Evolutionary conservation across 1,284 basidiomycete genomes (phyloP).

Genomic region (Ustilago trichophora): DNA sequence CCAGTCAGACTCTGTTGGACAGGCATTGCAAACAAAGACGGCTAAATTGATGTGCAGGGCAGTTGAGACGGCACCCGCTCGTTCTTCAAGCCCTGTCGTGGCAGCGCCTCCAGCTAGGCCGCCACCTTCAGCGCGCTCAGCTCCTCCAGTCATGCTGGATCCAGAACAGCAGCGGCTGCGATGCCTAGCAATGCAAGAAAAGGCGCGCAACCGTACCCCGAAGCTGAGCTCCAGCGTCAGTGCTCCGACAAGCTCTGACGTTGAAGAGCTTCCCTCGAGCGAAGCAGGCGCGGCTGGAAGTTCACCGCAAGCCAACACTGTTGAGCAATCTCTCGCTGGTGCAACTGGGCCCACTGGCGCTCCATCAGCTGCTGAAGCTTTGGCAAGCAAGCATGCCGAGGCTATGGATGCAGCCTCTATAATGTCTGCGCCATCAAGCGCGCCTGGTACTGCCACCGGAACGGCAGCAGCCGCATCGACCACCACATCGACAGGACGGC

Average conservation of each 20-base stretch:
- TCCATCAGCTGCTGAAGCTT: conserved; percentile 2
- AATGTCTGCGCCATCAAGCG: neutral
- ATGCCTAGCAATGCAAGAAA: conserved; percentile 48
- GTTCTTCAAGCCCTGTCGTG: conserved; percentile 23
- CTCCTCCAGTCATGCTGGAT: conserved; percentile 23
- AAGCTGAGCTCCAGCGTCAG: conserved; percentile 9
- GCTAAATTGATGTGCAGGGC: neutral
- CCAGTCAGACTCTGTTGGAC: neutral
- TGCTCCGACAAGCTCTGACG: conserved; percentile 18
- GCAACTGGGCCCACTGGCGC: neutral
- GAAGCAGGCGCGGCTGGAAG: neutral
- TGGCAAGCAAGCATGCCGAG: conserved; percentile 6
- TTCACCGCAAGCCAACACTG: conserved; percentile 1
- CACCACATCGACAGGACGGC: conserved; percentile 17
- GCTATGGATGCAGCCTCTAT: neutral
- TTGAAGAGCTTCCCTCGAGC: conserved; percentile 13
- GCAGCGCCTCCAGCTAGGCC: conserved; percentile 1
- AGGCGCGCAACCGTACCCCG: conserved; percentile 24
- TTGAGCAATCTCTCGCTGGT: neutral
- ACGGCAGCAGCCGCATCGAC: neutral
- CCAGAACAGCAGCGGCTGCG: conserved; percentile 39
- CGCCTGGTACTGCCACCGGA: too few relatives aligned
- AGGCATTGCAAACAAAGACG: conserved; percentile 1
- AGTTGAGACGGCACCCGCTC: conserved; percentile 2
- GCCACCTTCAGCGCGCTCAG: conserved; percentile 12